phyloP scores from a whole-genome alignment of 371 early-diverging fungal species.

The Mitosporidium daphniae region DNA sequence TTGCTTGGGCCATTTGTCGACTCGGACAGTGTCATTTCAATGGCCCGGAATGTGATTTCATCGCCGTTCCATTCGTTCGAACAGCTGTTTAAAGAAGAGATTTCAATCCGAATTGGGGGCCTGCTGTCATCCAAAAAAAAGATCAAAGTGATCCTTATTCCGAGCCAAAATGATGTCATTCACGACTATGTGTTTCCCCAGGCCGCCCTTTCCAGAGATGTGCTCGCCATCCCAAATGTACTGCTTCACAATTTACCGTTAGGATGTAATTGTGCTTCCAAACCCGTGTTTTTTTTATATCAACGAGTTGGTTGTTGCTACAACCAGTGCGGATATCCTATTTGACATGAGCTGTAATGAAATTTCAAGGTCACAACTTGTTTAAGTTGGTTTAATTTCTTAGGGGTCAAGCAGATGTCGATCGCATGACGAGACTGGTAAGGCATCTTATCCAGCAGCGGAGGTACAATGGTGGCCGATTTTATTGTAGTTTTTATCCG shows the following conservation, averaged over 20 bases:
- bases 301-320: conserved; percentile 30
- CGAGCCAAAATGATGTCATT: conserved; percentile 25
- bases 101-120: conserved; percentile 12
- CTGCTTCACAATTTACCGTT: conserved; percentile 9
- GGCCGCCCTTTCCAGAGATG: conserved; percentile 18
- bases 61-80: no score
- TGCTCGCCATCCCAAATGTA: conserved; percentile 3
- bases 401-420: conserved; percentile 4
- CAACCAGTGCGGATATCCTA: conserved; percentile 25
- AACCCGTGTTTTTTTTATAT: conserved; percentile 39
- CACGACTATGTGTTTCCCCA: conserved; percentile 36
- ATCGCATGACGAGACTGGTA: conserved; percentile 20
- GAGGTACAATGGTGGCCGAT: no score
- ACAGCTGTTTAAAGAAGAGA: conserved; percentile 16
- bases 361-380: conserved; percentile 10
- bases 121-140: conserved; percentile 10
- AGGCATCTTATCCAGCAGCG: conserved; percentile 32
- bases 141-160: conserved; percentile 20
- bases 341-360: conserved; percentile 21
- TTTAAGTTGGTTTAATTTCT: conserved; percentile 3
- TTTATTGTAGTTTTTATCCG: conserved; percentile 38
- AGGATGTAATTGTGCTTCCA: conserved; percentile 8
- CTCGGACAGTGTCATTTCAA: conserved; percentile 18
- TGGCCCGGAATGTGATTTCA: conserved; percentile 13
- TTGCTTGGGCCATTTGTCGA: conserved; percentile 52